phyloP scores from a whole-genome alignment of 768 basidiomycete genomes.

The Mycena leptocephala region DNA sequence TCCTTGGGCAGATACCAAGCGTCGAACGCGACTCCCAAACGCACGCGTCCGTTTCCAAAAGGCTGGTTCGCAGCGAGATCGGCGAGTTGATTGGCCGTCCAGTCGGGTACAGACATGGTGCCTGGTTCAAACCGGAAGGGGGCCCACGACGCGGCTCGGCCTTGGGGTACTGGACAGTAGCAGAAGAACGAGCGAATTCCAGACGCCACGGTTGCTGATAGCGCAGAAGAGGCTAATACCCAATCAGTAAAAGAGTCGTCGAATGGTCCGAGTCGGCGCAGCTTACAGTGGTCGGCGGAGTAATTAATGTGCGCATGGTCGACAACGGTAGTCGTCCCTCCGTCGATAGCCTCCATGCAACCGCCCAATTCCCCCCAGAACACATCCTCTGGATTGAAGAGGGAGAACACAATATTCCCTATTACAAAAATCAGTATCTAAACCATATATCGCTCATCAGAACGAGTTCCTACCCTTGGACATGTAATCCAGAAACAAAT shows the following conservation, averaged over 20 bases:
- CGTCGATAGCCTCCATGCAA: slow-evolving; percentile 32
- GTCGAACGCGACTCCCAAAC: slow-evolving; percentile 29
- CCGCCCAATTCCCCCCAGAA: slow-evolving; percentile 35
- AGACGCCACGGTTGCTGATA: slow-evolving; percentile 22
- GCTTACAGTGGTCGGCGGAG: slow-evolving; percentile 25
- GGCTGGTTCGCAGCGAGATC: slow-evolving; percentile 30
- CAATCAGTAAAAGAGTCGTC: not conserved
- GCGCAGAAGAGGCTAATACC: slow-evolving; percentile 11
- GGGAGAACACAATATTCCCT: slow-evolving; percentile 1
- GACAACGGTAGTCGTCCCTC: slow-evolving; percentile 26
- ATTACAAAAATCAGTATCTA: not conserved
- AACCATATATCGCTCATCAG: not conserved
- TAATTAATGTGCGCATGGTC: slow-evolving; percentile 35
- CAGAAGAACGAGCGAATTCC: slow-evolving; percentile 36
- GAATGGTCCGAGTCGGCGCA: too few species aligned
- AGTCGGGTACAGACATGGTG: slow-evolving; percentile 6
- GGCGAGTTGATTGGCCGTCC: slow-evolving; percentile 11
- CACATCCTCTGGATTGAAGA: slow-evolving; percentile 28
- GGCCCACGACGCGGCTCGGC: slow-evolving; percentile 1
- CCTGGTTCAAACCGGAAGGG: slow-evolving; percentile 1
- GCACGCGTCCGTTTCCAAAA: slow-evolving; percentile 33
- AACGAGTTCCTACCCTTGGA: slow-evolving; percentile 2
- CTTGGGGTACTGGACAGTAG: not conserved
- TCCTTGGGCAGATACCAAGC: slow-evolving; percentile 22
- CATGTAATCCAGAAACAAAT: slow-evolving; percentile 30